Conservation (phyloP, 768 basidiomycete genomes). For the Cyathus striatus region DNA sequence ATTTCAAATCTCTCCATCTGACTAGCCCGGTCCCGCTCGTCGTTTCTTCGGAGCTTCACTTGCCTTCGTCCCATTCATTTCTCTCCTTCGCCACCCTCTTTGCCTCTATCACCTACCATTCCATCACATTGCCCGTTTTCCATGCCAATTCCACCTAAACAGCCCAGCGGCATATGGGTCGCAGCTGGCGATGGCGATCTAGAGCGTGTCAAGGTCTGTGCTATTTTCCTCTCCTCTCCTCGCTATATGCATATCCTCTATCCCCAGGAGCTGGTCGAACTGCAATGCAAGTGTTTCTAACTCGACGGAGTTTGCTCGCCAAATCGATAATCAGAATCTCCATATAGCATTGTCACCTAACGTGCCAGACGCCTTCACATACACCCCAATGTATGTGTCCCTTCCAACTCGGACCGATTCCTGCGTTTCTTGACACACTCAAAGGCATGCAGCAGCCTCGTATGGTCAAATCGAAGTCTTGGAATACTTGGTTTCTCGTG, state of each 20-base stretch:
- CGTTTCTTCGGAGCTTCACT: no score
- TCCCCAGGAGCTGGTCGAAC: conserved; percentile 54
- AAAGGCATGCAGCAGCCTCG: conserved; percentile 90
- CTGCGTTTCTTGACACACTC: conserved; percentile 9
- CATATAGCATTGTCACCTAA: conserved; percentile 62
- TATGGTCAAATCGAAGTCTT: conserved; percentile 78
- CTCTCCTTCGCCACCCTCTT: no score
- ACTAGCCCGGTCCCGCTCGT: conserved; percentile 3
- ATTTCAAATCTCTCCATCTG: not conserved
- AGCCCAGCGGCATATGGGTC: conserved; percentile 79
- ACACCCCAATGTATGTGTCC: conserved; percentile 69
- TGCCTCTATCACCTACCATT: conserved; percentile 6
- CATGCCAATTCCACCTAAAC: conserved; percentile 12
- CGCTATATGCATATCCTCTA: conserved; percentile 6
- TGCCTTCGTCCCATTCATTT: no score
- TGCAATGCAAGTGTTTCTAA: conserved; percentile 38
- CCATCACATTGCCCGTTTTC: conserved; percentile 1
- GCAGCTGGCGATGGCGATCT: conserved; percentile 91
- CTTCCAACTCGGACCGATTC: conserved; percentile 8
- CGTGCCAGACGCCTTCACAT: conserved; percentile 63
- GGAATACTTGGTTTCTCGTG: conserved; percentile 71
- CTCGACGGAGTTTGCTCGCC: conserved; percentile 13
- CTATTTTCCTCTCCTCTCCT: conserved; percentile 1
- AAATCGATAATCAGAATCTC: conserved; percentile 25
- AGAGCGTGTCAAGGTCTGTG: conserved; percentile 62